phyloP scores from a whole-genome alignment of 164 flowering plant species.

The Aristolochia fimbriata region DNA sequence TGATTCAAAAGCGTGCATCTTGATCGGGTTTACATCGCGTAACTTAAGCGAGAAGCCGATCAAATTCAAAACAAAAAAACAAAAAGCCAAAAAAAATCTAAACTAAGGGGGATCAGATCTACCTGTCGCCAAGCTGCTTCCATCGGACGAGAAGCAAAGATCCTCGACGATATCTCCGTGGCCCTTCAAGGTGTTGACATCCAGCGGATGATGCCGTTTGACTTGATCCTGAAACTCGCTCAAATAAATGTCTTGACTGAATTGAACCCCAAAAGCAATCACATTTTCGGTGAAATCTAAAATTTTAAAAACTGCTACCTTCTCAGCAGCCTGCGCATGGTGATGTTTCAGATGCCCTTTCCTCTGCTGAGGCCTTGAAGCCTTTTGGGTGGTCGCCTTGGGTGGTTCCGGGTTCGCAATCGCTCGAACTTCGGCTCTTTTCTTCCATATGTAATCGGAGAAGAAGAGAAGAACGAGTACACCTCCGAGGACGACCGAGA shows the following conservation, averaged over 20 bases:
- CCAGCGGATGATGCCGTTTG: slow-evolving; percentile 82
- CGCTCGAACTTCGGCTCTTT: slow-evolving; percentile 43
- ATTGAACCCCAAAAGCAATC: background rate
- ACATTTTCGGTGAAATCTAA: background rate
- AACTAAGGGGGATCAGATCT: background rate
- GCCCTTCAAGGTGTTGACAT: slow-evolving; percentile 88
- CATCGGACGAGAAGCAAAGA: slow-evolving; percentile 71
- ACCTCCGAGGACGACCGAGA: slow-evolving; percentile 46
- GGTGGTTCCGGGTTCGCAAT: slow-evolving; percentile 30
- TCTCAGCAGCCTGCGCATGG: slow-evolving; percentile 45
- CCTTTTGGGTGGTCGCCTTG: slow-evolving; percentile 17
- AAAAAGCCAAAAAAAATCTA: background rate
- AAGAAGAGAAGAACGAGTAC: slow-evolving; percentile 38
- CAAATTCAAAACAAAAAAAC: background rate
- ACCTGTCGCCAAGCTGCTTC: slow-evolving; percentile 82
- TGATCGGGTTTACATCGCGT: too few species aligned
- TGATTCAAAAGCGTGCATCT: too few species aligned
- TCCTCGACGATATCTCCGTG: slow-evolving; percentile 76
- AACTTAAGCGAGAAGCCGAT: background rate
- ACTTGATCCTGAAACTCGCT: slow-evolving; percentile 42
- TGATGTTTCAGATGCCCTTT: slow-evolving; percentile 54
- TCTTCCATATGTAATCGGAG: slow-evolving; percentile 46
- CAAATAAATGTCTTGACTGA: background rate
- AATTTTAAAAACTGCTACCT: slow-evolving; percentile 25
- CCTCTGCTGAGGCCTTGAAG: slow-evolving; percentile 21